phyloP scores from a whole-genome alignment of 73 alveolate species.

The Paramecium primaurelia region DNA sequence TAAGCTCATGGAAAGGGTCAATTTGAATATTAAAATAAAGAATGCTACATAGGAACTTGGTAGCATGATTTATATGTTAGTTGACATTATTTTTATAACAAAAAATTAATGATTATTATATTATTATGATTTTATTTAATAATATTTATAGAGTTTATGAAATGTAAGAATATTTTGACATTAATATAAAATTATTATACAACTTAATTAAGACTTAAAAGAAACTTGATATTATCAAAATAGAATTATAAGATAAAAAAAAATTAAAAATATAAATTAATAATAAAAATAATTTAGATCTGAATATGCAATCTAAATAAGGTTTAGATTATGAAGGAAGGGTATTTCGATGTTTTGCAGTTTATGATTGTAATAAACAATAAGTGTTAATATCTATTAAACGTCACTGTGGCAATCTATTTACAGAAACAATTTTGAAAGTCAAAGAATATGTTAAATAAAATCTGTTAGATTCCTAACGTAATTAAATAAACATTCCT shows the following conservation, averaged over 20 bases:
- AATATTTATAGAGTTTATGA: no score
- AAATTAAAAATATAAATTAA: not conserved
- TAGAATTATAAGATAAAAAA: not conserved
- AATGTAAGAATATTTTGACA: not conserved
- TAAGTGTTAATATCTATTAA: not conserved
- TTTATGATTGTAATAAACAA: not conserved
- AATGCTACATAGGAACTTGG: not conserved
- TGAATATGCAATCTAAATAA: not conserved
- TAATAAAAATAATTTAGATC: not conserved
- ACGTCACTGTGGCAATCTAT: not conserved
- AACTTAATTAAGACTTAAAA: no score
- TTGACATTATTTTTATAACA: not conserved
- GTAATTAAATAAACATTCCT: not conserved
- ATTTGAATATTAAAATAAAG: not conserved
- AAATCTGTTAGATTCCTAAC: not conserved
- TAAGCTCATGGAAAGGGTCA: constrained; percentile 15
- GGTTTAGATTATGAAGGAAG: not conserved
- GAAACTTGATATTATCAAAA: not conserved
- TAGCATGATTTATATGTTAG: not conserved
- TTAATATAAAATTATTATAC: no score
- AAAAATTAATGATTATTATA: no score
- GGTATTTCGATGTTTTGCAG: not conserved
- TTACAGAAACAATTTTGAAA: not conserved
- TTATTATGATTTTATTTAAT: no score
- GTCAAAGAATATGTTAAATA: not conserved